phyloP scores from a whole-genome alignment of 2,329 filamentous ascomycete genomes.

The Trichoderma endophyticum region DNA sequence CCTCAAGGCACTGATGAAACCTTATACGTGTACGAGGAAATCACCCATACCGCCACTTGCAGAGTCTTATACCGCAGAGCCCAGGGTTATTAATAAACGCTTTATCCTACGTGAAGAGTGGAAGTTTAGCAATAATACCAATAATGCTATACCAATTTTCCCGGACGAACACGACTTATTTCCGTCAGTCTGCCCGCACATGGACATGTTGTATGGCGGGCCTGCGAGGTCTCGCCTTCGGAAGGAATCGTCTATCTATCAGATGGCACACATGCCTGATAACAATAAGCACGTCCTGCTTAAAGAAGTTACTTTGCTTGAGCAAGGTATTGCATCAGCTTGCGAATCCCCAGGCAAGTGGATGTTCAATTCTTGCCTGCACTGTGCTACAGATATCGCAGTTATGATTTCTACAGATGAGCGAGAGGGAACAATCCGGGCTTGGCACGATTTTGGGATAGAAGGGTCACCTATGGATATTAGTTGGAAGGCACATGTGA shows the following conservation, averaged over 20 bases:
- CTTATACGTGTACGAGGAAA: neutral
- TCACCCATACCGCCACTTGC: neutral
- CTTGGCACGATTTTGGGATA: neutral
- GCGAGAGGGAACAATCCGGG: neutral
- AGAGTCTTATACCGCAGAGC: neutral
- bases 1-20: neutral
- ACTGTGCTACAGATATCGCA: neutral
- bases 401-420: neutral
- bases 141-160: neutral
- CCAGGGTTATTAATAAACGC: neutral
- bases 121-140: neutral
- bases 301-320: neutral
- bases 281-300: neutral
- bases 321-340: neutral
- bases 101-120: neutral
- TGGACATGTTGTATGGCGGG: neutral
- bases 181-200: neutral
- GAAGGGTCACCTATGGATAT: neutral
- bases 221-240: neutral
- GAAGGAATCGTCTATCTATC: neutral
- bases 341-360: neutral
- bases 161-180: neutral
- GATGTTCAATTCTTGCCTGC: slow-evolving; percentile 1
- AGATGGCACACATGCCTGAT: neutral
- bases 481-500: neutral